A percentile compares a stretch with the other conserved stretches of the same genome.
These are phyloP conservation scores for Cephaloascus fragrans DNA, from an alignment of 805 yeast genomes.

Conservation along the genomic window DNA sequence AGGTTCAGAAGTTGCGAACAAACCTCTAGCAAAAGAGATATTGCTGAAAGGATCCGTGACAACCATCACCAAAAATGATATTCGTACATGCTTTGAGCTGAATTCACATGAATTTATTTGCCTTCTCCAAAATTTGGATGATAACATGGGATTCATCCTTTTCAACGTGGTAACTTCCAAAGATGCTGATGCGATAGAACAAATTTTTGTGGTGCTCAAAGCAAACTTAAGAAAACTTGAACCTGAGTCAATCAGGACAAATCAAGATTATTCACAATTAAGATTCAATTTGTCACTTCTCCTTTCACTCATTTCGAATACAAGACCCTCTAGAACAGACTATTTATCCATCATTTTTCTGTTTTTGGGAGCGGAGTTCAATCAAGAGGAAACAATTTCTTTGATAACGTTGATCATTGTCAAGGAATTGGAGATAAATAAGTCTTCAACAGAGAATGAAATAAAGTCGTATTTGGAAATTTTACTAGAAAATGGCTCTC, in stretches of 20 bases:
- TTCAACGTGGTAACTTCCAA: not conserved
- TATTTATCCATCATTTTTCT: not conserved
- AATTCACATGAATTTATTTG: not conserved
- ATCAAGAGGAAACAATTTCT: not conserved
- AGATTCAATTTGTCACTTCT: conserved; percentile 3
- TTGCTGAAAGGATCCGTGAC: not conserved
- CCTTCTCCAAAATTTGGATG: not conserved
- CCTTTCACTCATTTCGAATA: conserved; percentile 8
- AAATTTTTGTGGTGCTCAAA: not conserved
- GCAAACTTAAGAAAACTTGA: not conserved
- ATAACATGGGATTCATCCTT: not conserved
- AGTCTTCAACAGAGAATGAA: not conserved
- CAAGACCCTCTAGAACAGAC: conserved; percentile 6
- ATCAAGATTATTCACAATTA: not conserved
- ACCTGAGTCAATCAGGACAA: not conserved
- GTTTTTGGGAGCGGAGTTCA: not conserved
- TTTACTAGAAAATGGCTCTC: not conserved
- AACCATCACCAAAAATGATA: not conserved
- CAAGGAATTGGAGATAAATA: not conserved
- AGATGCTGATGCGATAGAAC: not conserved
- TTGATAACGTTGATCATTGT: not conserved
- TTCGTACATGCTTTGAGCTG: too few relatives aligned
- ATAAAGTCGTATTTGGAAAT: not conserved
- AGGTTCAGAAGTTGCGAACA: not conserved
- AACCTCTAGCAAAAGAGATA: not conserved